These are phyloP conservation scores for Trichosporon coremiiforme DNA, from an alignment of 1,284 basidiomycete species.

Conservation along the genomic window DNA sequence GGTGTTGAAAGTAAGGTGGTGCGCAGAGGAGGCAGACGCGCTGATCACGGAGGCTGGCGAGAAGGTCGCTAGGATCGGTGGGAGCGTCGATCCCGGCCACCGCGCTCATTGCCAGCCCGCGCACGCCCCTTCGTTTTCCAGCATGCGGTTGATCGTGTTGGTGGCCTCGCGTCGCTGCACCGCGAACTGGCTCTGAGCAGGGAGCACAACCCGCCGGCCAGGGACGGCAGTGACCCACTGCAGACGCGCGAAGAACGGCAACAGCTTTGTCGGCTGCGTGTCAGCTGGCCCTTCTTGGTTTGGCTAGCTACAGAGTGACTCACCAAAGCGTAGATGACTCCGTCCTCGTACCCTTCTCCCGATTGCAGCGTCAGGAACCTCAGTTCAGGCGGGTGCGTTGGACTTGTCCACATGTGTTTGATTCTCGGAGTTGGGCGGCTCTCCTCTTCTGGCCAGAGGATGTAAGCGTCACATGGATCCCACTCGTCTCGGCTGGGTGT, in stretches of 20 bases:
- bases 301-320: background rate
- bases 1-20: no score
- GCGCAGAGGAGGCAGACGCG: no score
- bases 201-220: constrained; percentile 1
- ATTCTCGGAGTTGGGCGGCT: background rate
- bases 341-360: background rate
- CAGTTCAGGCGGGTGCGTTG: constrained; percentile 4
- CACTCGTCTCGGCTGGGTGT: background rate
- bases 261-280: background rate
- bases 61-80: no score
- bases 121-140: background rate
- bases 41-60: no score
- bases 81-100: background rate
- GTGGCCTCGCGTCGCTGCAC: background rate
- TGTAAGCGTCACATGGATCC: background rate
- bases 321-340: constrained; percentile 5
- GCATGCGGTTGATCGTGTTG: background rate
- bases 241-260: background rate
- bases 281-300: background rate
- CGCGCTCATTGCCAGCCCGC: background rate
- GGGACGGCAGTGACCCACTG: background rate
- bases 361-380: background rate
- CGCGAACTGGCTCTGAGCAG: background rate
- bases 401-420: constrained; percentile 16
- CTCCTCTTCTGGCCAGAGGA: background rate